Conservation (phyloP, 2,329 filamentous ascomycete genomes). For the Diaporthe velutina region DNA sequence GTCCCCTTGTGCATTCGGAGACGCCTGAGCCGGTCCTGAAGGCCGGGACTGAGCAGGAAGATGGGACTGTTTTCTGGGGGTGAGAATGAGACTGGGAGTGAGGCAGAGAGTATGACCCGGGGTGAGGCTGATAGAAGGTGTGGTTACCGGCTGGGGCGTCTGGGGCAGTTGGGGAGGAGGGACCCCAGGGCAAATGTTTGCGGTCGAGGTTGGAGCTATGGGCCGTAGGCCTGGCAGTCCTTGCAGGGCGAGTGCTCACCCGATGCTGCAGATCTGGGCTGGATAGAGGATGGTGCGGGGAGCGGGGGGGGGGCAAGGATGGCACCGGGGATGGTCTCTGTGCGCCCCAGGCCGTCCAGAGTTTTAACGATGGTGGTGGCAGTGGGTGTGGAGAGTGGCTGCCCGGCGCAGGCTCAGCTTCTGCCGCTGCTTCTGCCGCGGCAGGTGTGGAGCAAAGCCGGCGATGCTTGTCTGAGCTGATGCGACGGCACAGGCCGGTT, state of each 20-base stretch:
- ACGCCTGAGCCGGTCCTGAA: neutral
- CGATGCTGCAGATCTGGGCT: constrained; percentile 37
- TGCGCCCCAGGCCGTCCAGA: neutral
- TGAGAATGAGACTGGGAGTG: neutral
- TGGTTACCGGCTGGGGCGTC: constrained; percentile 6
- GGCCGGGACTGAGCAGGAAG: neutral
- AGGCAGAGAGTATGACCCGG: neutral
- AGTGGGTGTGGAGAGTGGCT: constrained; percentile 8
- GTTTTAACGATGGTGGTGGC: neutral
- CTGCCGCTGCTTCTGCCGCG: constrained; percentile 3
- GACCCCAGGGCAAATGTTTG: constrained; percentile 19
- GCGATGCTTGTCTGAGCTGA: constrained; percentile 24
- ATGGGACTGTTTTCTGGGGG: neutral
- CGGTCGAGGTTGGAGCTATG: constrained; percentile 22
- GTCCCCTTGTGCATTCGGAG: neutral
- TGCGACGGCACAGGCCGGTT: constrained; percentile 14
- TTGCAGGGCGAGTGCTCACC: constrained; percentile 29
- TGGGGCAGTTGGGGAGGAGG: neutral
- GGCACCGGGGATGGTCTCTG: constrained; percentile 17
- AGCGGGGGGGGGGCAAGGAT: constrained; percentile 39
- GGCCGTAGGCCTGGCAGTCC: constrained; percentile 9
- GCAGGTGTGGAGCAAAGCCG: constrained; percentile 24
- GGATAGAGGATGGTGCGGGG: constrained; percentile 36
- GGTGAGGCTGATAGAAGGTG: constrained; percentile 5
- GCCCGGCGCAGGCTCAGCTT: neutral